Evolutionary conservation across 495 filamentous ascomycete genomes (phyloP), one percentile per base, ranked within the genome.

Genomic region (Penicillium arizonense): DNA sequence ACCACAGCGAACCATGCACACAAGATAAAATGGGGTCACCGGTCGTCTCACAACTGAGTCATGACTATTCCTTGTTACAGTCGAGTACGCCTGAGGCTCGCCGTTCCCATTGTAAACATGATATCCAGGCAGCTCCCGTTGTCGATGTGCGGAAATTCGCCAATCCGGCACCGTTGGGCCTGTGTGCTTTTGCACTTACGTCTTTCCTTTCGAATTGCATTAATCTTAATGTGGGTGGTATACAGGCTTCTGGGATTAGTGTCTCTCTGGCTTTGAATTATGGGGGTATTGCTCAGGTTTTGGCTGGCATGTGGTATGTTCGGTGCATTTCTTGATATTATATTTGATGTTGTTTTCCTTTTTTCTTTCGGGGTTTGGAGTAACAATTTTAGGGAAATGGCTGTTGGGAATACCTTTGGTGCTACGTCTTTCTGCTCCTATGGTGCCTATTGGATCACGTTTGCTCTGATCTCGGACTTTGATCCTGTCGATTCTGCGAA

Each of bases 341-440:
- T 37, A 20, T 10, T 8, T 21, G 20, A 14, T 39, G 4, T 8
- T 41, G n/a, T 4, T 30, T 21, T 1, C 10, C 6, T 14, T 39
- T 24, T 28, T 40, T 18, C 2, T 24, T n/a, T 5, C 14, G 16
- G 21, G n/a, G 24, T 11, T 30, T 6, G 14, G 11, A 21, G 20
- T 51, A 44, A 51, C 41, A 32, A 12, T 11, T n/a, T 1, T 52
- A 93, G 89, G 91, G 91, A 95, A 77, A 92, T 94, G 88, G 90
- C 89, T 21, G 80, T 89, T 3, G 91, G 89, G 50, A 95, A 91
- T 76, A 94, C 91, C 12, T 96, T 96, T 49, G 90, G 88, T 79
- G 91, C 90, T 18, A 96, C 90, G n/a, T 89, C 91, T 4, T 82
- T 96, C 44, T 90, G 88, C 4, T 96, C 91, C 0, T 96, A 89